These are phyloP conservation scores for Globisporangium polare DNA, from an alignment of 352 stramenopile genomes.

Conservation along the genomic window DNA sequence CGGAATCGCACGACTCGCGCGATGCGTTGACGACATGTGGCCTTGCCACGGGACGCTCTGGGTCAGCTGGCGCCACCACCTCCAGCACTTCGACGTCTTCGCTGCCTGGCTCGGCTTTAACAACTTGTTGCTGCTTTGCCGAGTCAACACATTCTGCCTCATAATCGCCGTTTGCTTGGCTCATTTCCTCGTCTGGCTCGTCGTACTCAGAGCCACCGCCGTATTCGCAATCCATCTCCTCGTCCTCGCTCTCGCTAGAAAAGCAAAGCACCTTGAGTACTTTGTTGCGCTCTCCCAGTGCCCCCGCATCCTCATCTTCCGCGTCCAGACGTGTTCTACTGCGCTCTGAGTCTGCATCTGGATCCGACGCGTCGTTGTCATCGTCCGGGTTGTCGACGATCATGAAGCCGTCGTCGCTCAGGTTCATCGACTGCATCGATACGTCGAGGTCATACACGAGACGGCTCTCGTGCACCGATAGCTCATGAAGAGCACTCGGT, in stretches of 20 bases:
- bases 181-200: conserved; percentile 6
- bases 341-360: background rate
- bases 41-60: background rate
- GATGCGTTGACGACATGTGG: conserved; percentile 4
- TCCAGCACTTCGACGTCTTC: conserved; percentile 3
- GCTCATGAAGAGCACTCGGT: conserved; percentile 2
- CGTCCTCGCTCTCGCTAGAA: conserved; percentile 34
- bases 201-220: conserved; percentile 3
- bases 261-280: conserved; percentile 40
- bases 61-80: background rate
- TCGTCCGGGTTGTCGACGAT: conserved; percentile 6
- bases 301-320: conserved; percentile 19
- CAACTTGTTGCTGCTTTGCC: conserved; percentile 8
- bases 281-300: conserved; percentile 22
- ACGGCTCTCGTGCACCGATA: conserved; percentile 3
- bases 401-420: conserved; percentile 43
- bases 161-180: conserved; percentile 2
- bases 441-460: conserved; percentile 39
- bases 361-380: background rate
- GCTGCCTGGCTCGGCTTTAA: conserved; percentile 8
- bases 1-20: conserved; percentile 9
- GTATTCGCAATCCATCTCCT: conserved; percentile 21
- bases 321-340: conserved; percentile 12
- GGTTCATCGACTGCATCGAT: conserved; percentile 70
- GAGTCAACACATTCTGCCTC: background rate